A percentile compares a stretch with the other conserved stretches of the same genome.
Conservation (phyloP, 2,329 filamentous ascomycete species). For the Aureobasidium vineae region DNA sequence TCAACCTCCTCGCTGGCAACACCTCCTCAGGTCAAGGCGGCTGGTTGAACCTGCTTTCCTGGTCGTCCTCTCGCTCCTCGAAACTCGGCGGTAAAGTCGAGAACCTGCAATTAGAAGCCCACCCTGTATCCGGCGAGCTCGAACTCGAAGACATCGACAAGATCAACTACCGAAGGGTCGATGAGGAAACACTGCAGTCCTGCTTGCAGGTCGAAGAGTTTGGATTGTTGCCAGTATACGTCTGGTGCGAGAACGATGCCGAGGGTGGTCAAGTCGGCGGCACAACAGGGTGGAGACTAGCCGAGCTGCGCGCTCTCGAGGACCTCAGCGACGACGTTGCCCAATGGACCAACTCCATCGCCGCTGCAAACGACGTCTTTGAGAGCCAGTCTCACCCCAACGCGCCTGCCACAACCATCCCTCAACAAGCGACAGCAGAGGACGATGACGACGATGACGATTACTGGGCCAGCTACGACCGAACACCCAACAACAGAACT, state of each 20-base stretch:
- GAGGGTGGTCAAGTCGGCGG: slow-evolving; percentile 50
- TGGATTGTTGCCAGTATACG: slow-evolving; percentile 62
- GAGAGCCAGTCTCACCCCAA: slow-evolving; percentile 40
- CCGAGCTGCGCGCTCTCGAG: slow-evolving; percentile 62
- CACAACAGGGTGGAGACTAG: slow-evolving; percentile 65
- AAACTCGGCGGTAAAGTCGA: slow-evolving; percentile 62
- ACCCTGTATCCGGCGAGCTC: slow-evolving; percentile 76
- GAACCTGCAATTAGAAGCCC: slow-evolving; percentile 68
- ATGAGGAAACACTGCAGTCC: slow-evolving; percentile 71
- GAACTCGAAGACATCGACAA: slow-evolving; percentile 68
- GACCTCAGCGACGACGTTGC: slow-evolving; percentile 54
- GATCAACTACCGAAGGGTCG: slow-evolving; percentile 64
- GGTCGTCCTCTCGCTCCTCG: slow-evolving; percentile 58
- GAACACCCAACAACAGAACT: slow-evolving; percentile 61
- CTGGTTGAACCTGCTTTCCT: slow-evolving; percentile 72
- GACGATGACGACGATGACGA: slow-evolving; percentile 61
- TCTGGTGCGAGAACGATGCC: slow-evolving; percentile 67
- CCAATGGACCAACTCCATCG: slow-evolving; percentile 57
- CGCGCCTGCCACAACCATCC: background rate
- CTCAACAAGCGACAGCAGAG: background rate
- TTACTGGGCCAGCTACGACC: slow-evolving; percentile 78
- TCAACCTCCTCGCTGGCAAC: slow-evolving; percentile 56
- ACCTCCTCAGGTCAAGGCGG: slow-evolving; percentile 48
- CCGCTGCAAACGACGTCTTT: slow-evolving; percentile 53
- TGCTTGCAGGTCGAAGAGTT: slow-evolving; percentile 62